Evolutionary conservation across 2,329 filamentous ascomycete genomes (phyloP).

Genomic region (Cytospora schulzeri): DNA sequence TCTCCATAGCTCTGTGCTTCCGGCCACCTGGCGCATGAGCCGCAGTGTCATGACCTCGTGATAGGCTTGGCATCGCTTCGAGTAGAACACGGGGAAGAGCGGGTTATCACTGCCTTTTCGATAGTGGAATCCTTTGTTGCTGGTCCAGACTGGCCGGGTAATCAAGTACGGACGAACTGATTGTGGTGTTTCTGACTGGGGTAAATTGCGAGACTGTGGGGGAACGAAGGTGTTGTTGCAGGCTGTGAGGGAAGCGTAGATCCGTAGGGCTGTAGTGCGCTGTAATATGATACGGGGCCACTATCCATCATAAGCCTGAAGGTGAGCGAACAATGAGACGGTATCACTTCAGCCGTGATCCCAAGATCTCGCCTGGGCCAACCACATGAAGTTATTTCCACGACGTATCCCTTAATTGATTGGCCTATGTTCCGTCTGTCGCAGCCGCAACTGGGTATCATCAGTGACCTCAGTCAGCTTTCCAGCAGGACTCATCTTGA

Average conservation of each 20-base stretch:
- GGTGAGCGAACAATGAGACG: conserved; percentile 16
- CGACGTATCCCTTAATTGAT: background rate
- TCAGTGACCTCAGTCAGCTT: background rate
- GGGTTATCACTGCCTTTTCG: background rate
- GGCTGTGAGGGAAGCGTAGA: conserved; percentile 18
- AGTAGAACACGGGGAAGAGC: conserved; percentile 6
- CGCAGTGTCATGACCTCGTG: background rate
- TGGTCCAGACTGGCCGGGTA: background rate
- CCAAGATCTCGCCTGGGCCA: conserved; percentile 24
- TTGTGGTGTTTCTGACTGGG: background rate
- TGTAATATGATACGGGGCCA: conserved; percentile 23
- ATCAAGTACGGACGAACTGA: background rate
- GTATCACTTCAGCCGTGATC: conserved; percentile 26
- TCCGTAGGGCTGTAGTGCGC: conserved; percentile 18
- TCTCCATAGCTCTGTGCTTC: conserved; percentile 21
- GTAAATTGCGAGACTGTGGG: conserved; percentile 7
- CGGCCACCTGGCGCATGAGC: conserved; percentile 11
- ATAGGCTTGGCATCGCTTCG: conserved; percentile 25
- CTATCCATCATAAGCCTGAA: background rate
- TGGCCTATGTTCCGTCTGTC: background rate
- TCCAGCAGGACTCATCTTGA: background rate
- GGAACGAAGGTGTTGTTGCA: conserved; percentile 13
- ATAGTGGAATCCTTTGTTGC: background rate
- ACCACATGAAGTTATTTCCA: background rate
- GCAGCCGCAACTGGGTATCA: conserved; percentile 3